phyloP scores from a whole-genome alignment of 176 grass and related monocot genomes.

The Secale cereale region DNA sequence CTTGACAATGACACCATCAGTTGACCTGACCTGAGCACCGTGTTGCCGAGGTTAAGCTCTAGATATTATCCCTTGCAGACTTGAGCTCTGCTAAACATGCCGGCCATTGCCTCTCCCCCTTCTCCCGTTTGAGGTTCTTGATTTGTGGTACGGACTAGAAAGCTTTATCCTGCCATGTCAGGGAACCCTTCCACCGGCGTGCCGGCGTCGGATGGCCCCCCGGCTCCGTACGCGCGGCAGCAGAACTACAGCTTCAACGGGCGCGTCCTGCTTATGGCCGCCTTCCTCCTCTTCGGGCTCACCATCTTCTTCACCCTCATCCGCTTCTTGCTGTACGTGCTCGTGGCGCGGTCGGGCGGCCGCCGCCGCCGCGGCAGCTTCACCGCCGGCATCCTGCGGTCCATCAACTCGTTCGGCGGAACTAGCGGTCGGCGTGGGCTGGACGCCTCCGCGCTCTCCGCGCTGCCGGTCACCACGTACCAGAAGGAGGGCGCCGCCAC shows the following conservation, averaged over 20 bases:
- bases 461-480: conserved; percentile 43
- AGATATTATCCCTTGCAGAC: neutral
- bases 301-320: conserved; percentile 33
- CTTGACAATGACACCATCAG: neutral
- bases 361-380: neutral
- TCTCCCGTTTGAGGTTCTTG: neutral
- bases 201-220: neutral
- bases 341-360: neutral
- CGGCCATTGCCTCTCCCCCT: neutral
- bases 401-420: conserved; percentile 20
- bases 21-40: neutral
- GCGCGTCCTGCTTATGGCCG: conserved; percentile 29
- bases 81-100: neutral
- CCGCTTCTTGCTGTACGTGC: conserved; percentile 17
- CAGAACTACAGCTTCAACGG: conserved; percentile 21
- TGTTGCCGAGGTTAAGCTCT: neutral
- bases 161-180: conserved; percentile 25
- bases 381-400: conserved; percentile 9
- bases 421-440: conserved; percentile 24
- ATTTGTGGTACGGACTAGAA: neutral
- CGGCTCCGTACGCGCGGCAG: neutral
- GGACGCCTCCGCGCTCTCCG: conserved; percentile 32
- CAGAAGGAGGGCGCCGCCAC: neutral
- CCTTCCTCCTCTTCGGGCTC: conserved; percentile 28
- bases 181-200: neutral